Conservation (phyloP, 495 filamentous ascomycete genomes). For the Trichoderma asperelloides region DNA sequence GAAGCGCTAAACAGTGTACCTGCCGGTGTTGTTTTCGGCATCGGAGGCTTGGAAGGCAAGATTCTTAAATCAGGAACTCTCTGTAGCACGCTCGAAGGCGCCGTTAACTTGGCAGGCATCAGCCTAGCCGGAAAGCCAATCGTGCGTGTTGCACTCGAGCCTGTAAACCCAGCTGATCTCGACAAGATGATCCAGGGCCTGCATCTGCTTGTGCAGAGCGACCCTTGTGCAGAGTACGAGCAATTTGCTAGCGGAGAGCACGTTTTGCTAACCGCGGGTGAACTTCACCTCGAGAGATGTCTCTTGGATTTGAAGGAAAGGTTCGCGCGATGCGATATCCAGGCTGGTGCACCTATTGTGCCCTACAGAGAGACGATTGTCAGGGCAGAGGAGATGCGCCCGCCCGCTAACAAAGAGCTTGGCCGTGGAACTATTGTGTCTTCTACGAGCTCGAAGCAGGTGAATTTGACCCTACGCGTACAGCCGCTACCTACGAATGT, state of each 20-base stretch:
- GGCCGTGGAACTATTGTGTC: conserved; percentile 74
- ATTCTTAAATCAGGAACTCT: conserved; percentile 92
- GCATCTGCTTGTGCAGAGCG: conserved; percentile 82
- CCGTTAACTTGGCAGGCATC: conserved; percentile 87
- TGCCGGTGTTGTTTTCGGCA: conserved; percentile 93
- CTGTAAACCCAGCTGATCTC: conserved; percentile 75
- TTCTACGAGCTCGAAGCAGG: conserved; percentile 73
- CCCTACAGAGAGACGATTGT: conserved; percentile 93
- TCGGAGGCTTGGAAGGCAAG: conserved; percentile 81
- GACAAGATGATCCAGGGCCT: conserved; percentile 89
- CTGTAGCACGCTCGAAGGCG: conserved; percentile 77
- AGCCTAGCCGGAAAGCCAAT: conserved; percentile 74
- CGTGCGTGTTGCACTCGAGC: conserved; percentile 89
- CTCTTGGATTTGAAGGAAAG: conserved; percentile 88
- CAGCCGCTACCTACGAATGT: conserved; percentile 68
- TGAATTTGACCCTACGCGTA: conserved; percentile 70
- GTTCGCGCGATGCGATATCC: conserved; percentile 92
- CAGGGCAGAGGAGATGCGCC: conserved; percentile 78
- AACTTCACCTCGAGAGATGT: conserved; percentile 90
- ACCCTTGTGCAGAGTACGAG: conserved; percentile 93
- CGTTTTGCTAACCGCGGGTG: conserved; percentile 87
- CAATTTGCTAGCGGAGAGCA: conserved; percentile 90
- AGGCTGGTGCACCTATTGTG: conserved; percentile 87
- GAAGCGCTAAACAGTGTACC: conserved; percentile 78
- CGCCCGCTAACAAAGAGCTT: conserved; percentile 74